Conservation (phyloP, 2,329 filamentous ascomycete genomes). For the Fusarium subtropicale region DNA sequence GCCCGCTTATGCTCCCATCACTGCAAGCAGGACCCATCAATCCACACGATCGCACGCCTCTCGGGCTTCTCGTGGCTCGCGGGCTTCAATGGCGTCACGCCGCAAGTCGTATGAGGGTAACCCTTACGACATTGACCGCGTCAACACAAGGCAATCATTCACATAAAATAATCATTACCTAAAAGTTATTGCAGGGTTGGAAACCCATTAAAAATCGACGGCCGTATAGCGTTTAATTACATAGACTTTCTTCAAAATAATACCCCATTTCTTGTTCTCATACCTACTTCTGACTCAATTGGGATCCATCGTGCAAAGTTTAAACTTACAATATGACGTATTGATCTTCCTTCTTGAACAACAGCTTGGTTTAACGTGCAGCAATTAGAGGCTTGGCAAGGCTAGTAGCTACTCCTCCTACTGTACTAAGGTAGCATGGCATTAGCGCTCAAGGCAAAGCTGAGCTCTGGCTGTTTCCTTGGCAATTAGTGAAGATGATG, state of each 20-base stretch:
- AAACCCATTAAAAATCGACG: constrained; percentile 8
- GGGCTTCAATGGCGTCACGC: constrained; percentile 21
- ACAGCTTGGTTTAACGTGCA: background rate
- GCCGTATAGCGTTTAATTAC: constrained; percentile 25
- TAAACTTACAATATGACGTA: background rate
- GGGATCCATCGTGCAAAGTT: background rate
- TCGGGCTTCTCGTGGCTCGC: constrained; percentile 20
- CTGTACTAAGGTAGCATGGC: background rate
- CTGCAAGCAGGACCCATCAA: constrained; percentile 16
- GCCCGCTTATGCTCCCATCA: constrained; percentile 33
- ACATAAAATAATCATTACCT: constrained; percentile 13
- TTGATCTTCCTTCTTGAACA: background rate
- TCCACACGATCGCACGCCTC: constrained; percentile 28
- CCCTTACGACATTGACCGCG: constrained; percentile 37
- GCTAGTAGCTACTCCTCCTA: background rate
- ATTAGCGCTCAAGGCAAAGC: background rate
- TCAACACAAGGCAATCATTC: constrained; percentile 38
- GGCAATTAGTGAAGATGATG: background rate
- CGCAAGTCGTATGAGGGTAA: constrained; percentile 37
- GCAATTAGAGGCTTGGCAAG: background rate
- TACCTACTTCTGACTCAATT: too few species aligned
- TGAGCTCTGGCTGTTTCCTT: background rate
- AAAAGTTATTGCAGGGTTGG: constrained; percentile 20
- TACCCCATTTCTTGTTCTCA: constrained; percentile 2
- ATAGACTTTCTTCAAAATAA: constrained; percentile 25